Conservation (phyloP, 176 grass and related monocot species). For the Avena atlantica region DNA sequence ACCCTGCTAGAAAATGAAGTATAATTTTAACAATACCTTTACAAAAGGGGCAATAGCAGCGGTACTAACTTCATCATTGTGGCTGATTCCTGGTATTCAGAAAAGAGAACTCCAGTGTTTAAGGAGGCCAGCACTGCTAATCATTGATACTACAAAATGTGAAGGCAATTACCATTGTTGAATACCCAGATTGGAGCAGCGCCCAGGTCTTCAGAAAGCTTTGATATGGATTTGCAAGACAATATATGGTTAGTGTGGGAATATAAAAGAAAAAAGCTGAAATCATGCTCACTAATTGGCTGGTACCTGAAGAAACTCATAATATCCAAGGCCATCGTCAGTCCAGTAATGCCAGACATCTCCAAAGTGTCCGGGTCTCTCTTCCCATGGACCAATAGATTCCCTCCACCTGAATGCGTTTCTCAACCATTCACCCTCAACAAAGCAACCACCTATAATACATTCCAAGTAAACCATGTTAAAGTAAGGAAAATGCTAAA, state of each 20-base stretch:
- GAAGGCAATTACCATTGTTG: slow-evolving; percentile 65
- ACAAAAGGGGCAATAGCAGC: slow-evolving; percentile 59
- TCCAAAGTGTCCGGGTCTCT: slow-evolving; percentile 87
- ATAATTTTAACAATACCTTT: slow-evolving; percentile 56
- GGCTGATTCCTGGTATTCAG: slow-evolving; percentile 72
- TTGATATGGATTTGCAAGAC: slow-evolving; percentile 20
- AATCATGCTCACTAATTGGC: slow-evolving; percentile 24
- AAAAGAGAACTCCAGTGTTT: slow-evolving; percentile 21
- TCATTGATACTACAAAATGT: slow-evolving; percentile 20
- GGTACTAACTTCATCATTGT: slow-evolving; percentile 65
- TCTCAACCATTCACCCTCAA: slow-evolving; percentile 80
- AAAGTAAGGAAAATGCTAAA: slow-evolving; percentile 12
- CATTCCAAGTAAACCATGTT: not conserved
- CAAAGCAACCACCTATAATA: slow-evolving; percentile 82
- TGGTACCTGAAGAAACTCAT: slow-evolving; percentile 84
- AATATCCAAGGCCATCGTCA: slow-evolving; percentile 88
- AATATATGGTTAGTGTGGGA: not conserved
- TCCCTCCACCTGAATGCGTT: slow-evolving; percentile 89
- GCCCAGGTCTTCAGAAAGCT: slow-evolving; percentile 85
- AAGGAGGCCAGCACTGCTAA: not conserved
- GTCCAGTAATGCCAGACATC: slow-evolving; percentile 96
- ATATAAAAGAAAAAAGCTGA: not conserved
- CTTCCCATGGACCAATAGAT: slow-evolving; percentile 84
- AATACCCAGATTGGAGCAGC: slow-evolving; percentile 79
- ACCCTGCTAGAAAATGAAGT: slow-evolving; percentile 8